A percentile compares a stretch with the other conserved stretches of the same genome.
Evolutionary conservation across 129 eudicot species (phyloP).

Genomic region (Apium graveolens): DNA sequence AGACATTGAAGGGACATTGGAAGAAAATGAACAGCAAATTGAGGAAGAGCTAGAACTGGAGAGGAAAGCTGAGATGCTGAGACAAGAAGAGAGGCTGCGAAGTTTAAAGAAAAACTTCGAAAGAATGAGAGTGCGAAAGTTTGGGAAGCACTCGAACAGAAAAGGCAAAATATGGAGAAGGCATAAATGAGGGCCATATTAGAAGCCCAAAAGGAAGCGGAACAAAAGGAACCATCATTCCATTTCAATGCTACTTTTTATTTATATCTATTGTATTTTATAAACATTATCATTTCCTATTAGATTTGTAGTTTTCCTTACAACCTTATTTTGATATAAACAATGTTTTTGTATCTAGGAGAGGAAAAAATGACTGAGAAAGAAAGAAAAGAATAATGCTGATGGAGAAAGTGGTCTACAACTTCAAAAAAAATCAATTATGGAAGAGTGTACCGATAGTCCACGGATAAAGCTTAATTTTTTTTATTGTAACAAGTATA

Average conservation of each 20-base stretch:
- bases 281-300: not conserved
- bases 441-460: constrained; percentile 20
- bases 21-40: no score
- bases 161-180: constrained; percentile 65
- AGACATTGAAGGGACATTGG: no score
- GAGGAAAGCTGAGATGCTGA: no score
- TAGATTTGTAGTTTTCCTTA: not conserved
- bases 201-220: constrained; percentile 77
- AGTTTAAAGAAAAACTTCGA: no score
- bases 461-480: constrained; percentile 17
- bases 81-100: no score
- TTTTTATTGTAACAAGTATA: constrained; percentile 32
- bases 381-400: constrained; percentile 57
- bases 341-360: constrained; percentile 40
- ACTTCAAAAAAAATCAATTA: not conserved
- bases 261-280: not conserved
- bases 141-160: constrained; percentile 77
- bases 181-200: constrained; percentile 67
- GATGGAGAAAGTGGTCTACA: constrained; percentile 29
- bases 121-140: no score
- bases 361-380: constrained; percentile 65
- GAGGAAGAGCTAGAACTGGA: no score
- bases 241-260: not conserved
- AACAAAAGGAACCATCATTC: constrained; percentile 39
- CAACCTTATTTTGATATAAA: not conserved